A percentile compares a stretch with the other conserved stretches of the same genome.
phyloP scores from a whole-genome alignment of 345 rosid genomes.

The Gossypium longicalyx region DNA sequence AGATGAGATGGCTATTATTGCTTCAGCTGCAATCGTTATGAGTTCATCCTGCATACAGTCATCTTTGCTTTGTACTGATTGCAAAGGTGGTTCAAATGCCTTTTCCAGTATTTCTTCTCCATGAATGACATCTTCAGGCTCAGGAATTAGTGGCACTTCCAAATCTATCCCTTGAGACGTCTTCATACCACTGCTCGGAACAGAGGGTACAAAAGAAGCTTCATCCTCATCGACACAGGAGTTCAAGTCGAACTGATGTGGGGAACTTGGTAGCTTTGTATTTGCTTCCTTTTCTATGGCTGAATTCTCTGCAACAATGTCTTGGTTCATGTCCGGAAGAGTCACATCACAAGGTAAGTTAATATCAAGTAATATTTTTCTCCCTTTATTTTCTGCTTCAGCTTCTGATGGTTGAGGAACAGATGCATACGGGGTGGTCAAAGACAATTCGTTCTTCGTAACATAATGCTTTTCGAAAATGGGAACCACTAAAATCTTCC shows the following conservation, averaged over 20 bases:
- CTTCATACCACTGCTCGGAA: constrained; percentile 31
- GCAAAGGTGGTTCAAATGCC: constrained; percentile 27
- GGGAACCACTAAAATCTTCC: constrained; percentile 56
- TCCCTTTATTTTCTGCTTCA: constrained; percentile 34
- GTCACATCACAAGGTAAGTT: constrained; percentile 72
- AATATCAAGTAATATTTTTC: constrained; percentile 52
- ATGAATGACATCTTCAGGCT: constrained; percentile 43
- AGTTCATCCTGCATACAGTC: constrained; percentile 40
- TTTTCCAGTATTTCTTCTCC: constrained; percentile 33
- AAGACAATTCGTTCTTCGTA: constrained; percentile 36
- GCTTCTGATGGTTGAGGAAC: constrained; percentile 34
- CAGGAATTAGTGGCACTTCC: constrained; percentile 62
- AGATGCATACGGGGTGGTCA: constrained; percentile 27
- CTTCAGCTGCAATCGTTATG: constrained; percentile 59
- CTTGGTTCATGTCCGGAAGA: constrained; percentile 37
- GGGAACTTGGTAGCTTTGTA: constrained; percentile 29
- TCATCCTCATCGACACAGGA: constrained; percentile 61
- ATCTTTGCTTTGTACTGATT: constrained; percentile 25
- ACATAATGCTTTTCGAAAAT: constrained; percentile 34
- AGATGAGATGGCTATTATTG: constrained; percentile 69
- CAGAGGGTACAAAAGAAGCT: constrained; percentile 34
- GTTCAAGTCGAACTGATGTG: constrained; percentile 68
- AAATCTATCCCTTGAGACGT: constrained; percentile 50
- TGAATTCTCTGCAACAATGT: constrained; percentile 30
- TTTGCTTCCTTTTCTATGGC: constrained; percentile 35